A percentile compares a stretch with the other conserved stretches of the same genome.
These are phyloP conservation scores for Apiospora pterosperma DNA, from an alignment of 2,329 filamentous ascomycete species.

Conservation along the genomic window DNA sequence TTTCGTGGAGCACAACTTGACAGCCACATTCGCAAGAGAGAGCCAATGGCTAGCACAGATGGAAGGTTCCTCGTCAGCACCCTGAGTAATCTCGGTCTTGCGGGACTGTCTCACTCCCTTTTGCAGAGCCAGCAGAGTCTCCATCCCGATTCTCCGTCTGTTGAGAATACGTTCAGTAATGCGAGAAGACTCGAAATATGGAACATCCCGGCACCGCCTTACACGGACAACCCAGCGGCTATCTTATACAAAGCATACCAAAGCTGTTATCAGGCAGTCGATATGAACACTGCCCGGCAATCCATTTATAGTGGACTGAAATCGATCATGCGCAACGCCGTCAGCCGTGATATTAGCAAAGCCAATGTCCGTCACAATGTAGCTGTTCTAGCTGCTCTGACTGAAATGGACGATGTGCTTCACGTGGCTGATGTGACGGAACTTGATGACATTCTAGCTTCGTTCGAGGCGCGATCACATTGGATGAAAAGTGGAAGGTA, in stretches of 20 bases:
- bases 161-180: conserved; percentile 73
- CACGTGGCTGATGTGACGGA: conserved; percentile 56
- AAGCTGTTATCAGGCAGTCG: conserved; percentile 65
- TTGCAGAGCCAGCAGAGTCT: conserved; percentile 63
- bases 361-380: conserved; percentile 52
- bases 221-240: conserved; percentile 59
- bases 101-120: conserved; percentile 80
- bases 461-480: conserved; percentile 61
- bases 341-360: conserved; percentile 44
- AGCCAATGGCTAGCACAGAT: conserved; percentile 55
- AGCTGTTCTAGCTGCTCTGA: conserved; percentile 66
- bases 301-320: conserved; percentile 63
- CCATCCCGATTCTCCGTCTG: conserved; percentile 52
- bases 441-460: conserved; percentile 57
- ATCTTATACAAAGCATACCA: conserved; percentile 80
- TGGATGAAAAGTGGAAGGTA: conserved; percentile 86
- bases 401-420: conserved; percentile 78
- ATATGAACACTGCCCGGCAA: conserved; percentile 47
- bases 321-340: conserved; percentile 56
- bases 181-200: conserved; percentile 84
- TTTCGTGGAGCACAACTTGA: conserved; percentile 92
- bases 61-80: conserved; percentile 70
- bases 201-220: conserved; percentile 75
- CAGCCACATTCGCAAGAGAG: conserved; percentile 66
- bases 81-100: conserved; percentile 75